phyloP scores from a whole-genome alignment of 129 eudicot genomes.

The Glebionis coronaria region DNA sequence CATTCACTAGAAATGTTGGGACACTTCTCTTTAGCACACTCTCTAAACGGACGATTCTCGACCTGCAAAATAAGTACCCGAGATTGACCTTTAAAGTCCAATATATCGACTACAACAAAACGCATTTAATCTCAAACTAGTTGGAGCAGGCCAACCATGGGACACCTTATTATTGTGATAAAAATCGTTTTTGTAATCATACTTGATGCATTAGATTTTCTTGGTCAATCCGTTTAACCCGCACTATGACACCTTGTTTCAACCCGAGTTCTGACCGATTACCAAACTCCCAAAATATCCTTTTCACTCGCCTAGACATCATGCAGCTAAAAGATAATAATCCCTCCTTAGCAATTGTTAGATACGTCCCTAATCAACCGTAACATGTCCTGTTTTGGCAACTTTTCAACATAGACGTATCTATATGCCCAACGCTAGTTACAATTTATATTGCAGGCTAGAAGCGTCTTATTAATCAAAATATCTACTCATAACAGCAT shows the following conservation, averaged over 20 bases:
- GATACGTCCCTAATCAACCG: too few species aligned
- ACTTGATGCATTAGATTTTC: too few species aligned
- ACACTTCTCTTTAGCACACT: conserved; percentile 78
- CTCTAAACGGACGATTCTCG: conserved; percentile 68
- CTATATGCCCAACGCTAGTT: neutral
- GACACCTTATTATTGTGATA: neutral
- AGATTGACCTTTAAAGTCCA: neutral
- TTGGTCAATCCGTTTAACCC: too few species aligned
- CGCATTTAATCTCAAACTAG: conserved; percentile 1
- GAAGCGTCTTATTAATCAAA: neutral
- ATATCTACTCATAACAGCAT: too few species aligned
- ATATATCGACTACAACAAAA: neutral
- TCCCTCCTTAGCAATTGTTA: too few species aligned
- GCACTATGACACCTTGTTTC: too few species aligned
- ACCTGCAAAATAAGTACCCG: conserved; percentile 43
- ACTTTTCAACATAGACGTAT: neutral
- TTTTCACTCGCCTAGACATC: too few species aligned
- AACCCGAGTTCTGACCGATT: too few species aligned
- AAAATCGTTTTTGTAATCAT: too few species aligned
- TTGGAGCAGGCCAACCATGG: neutral
- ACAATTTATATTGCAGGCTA: neutral
- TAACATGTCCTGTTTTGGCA: neutral
- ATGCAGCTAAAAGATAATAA: too few species aligned
- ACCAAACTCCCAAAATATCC: too few species aligned
- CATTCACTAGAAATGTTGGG: conserved; percentile 81